Evolutionary conservation across 1,139 yeast species (phyloP).

Genomic region (Saccharomyces hybrid): DNA sequence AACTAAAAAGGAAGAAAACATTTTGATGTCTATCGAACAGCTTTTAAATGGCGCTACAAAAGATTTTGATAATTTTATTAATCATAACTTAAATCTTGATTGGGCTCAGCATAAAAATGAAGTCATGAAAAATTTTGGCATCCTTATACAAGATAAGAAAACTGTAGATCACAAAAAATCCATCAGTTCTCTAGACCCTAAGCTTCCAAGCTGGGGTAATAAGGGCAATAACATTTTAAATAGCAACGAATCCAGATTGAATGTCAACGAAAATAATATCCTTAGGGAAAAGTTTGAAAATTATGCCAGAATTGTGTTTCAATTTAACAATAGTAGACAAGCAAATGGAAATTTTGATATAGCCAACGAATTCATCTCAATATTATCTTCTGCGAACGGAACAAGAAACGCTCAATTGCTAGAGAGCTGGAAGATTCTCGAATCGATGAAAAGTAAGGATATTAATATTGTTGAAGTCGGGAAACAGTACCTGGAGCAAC

Average conservation of each 20-base stretch:
- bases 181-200: slow-evolving; percentile 17
- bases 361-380: slow-evolving; percentile 31
- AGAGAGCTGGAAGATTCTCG: slow-evolving; percentile 57
- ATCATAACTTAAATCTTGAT: slow-evolving; percentile 65
- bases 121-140: slow-evolving; percentile 61
- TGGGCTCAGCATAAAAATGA: slow-evolving; percentile 77
- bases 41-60: slow-evolving; percentile 64
- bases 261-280: slow-evolving; percentile 36
- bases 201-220: slow-evolving; percentile 31
- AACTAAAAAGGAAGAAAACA: slow-evolving; percentile 73
- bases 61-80: slow-evolving; percentile 75
- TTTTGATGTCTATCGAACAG: slow-evolving; percentile 76
- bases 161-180: slow-evolving; percentile 25
- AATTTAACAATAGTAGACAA: slow-evolving; percentile 63
- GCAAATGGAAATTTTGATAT: slow-evolving; percentile 33
- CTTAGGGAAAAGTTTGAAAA: slow-evolving; percentile 57
- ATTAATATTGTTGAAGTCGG: slow-evolving; percentile 47
- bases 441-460: slow-evolving; percentile 14
- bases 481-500: slow-evolving; percentile 57
- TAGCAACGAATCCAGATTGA: slow-evolving; percentile 31
- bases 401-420: slow-evolving; percentile 54
- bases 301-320: slow-evolving; percentile 63
- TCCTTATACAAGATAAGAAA: slow-evolving; percentile 23
- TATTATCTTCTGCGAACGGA: slow-evolving; percentile 35
- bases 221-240: slow-evolving; percentile 26